Percentiles rank a stretch among this genome's conserved stretches.
Evolutionary conservation across 2,329 filamentous ascomycete species (phyloP).

Genomic region (Cytospora chrysosperma): DNA sequence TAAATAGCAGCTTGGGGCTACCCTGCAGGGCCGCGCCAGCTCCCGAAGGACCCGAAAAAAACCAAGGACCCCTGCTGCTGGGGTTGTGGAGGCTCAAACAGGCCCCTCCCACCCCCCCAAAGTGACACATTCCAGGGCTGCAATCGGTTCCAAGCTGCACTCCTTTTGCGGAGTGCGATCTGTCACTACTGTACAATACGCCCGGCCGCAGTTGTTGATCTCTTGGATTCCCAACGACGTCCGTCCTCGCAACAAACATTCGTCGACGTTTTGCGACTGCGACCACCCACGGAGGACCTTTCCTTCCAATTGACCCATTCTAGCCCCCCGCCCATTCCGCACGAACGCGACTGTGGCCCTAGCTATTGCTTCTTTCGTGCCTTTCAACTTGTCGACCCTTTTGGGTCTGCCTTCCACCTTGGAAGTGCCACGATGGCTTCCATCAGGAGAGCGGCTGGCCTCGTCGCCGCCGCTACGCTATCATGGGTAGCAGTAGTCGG

Average conservation of each 20-base stretch:
- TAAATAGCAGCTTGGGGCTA: slow-evolving; percentile 13
- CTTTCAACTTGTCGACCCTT: slow-evolving; percentile 7
- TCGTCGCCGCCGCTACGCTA: slow-evolving; percentile 39
- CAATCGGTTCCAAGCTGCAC: not conserved
- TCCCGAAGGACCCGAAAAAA: not conserved
- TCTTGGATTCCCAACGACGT: not conserved
- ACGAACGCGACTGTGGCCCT: not conserved
- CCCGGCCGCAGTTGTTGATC: slow-evolving; percentile 1
- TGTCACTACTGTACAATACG: slow-evolving; percentile 10
- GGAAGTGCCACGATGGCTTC: slow-evolving; percentile 27
- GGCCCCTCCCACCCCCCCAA: not conserved
- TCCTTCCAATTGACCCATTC: not conserved
- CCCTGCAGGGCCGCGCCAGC: slow-evolving; percentile 1
- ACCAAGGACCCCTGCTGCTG: not conserved
- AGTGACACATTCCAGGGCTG: not conserved
- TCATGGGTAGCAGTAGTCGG: slow-evolving; percentile 41
- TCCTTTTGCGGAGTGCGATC: slow-evolving; percentile 15
- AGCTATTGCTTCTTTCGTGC: not conserved
- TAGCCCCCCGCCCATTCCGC: not conserved
- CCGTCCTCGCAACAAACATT: not conserved
- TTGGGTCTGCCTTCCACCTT: slow-evolving; percentile 20
- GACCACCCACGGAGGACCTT: not conserved
- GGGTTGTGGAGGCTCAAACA: slow-evolving; percentile 1
- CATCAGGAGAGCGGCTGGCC: slow-evolving; percentile 28
- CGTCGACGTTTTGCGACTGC: not conserved